These are phyloP conservation scores for Suillus subluteus DNA, from an alignment of 768 basidiomycete genomes.

Conservation along the genomic window DNA sequence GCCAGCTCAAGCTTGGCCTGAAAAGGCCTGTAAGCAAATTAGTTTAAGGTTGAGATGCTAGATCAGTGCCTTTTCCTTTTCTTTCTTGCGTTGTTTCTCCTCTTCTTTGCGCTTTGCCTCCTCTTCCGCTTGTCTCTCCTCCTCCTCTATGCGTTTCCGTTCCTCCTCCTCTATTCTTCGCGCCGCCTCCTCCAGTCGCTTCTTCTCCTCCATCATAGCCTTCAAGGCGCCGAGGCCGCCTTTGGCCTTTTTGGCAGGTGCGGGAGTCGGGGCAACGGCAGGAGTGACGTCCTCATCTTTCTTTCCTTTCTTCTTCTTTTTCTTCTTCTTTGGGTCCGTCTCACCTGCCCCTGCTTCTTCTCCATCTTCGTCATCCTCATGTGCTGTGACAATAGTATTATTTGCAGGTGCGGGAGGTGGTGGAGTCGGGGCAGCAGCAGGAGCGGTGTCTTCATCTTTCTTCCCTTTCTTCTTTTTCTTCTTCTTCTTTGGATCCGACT, in stretches of 20 bases:
- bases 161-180: constrained; percentile 75
- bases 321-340: constrained; percentile 62
- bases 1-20: constrained; percentile 88
- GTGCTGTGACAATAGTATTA: constrained; percentile 22
- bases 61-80: constrained; percentile 79
- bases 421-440: constrained; percentile 43
- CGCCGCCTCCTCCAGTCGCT: constrained; percentile 84
- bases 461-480: constrained; percentile 85
- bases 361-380: constrained; percentile 68
- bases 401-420: constrained; percentile 38
- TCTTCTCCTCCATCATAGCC: constrained; percentile 93
- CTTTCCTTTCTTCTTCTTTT: constrained; percentile 82
- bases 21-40: constrained; percentile 7
- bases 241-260: constrained; percentile 69
- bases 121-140: constrained; percentile 78
- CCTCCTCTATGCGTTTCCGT: constrained; percentile 81
- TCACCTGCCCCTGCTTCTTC: constrained; percentile 61
- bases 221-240: constrained; percentile 81
- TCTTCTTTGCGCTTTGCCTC: constrained; percentile 79
- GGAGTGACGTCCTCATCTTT: constrained; percentile 73
- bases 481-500: constrained; percentile 61
- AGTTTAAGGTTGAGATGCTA: constrained; percentile 8
- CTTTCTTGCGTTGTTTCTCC: constrained; percentile 82
- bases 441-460: constrained; percentile 72
- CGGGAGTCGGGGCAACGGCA: constrained; percentile 40